phyloP scores from a whole-genome alignment of 129 eudicot genomes.

The Logfia minima region DNA sequence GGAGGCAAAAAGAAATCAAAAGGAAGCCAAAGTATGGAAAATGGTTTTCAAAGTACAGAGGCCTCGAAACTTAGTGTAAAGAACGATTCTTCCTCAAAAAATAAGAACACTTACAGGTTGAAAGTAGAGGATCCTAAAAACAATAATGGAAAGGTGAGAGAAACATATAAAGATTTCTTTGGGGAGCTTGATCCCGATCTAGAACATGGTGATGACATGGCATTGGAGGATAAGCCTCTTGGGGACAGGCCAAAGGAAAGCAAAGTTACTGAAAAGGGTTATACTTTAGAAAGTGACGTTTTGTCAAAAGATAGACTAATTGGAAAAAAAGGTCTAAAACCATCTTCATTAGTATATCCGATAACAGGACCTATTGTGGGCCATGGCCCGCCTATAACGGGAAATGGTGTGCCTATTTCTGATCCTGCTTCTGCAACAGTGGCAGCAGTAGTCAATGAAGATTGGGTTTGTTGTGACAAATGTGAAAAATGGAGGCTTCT shows the following conservation, averaged over 20 bases:
- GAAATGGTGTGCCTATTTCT: slow-evolving; percentile 41
- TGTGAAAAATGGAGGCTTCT: slow-evolving; percentile 92
- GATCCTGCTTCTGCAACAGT: slow-evolving; percentile 50
- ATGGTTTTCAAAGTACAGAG: slow-evolving; percentile 33
- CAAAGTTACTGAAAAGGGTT: slow-evolving; percentile 42
- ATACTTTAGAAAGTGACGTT: slow-evolving; percentile 24
- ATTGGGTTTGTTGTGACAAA: slow-evolving; percentile 91
- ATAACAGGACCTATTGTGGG: slow-evolving; percentile 33
- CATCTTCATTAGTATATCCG: slow-evolving; percentile 38
- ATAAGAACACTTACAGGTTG: slow-evolving; percentile 33
- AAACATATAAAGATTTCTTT: slow-evolving; percentile 72
- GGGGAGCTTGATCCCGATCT: slow-evolving; percentile 80
- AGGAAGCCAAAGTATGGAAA: slow-evolving; percentile 42
- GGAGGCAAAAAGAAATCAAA: slow-evolving; percentile 59
- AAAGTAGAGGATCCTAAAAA: slow-evolving; percentile 41
- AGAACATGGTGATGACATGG: slow-evolving; percentile 45
- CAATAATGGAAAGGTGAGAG: slow-evolving; percentile 44
- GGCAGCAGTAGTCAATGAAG: slow-evolving; percentile 58
- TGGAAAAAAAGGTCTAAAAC: slow-evolving; percentile 42
- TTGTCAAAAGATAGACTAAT: slow-evolving; percentile 42
- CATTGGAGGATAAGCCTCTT: slow-evolving; percentile 46
- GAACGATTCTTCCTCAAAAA: slow-evolving; percentile 48
- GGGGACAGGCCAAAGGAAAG: slow-evolving; percentile 36
- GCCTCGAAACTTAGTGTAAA: slow-evolving; percentile 25
- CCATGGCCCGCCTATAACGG: slow-evolving; percentile 36